Conservation (phyloP, 257 asterid species). For the Euphrasia confusa region DNA sequence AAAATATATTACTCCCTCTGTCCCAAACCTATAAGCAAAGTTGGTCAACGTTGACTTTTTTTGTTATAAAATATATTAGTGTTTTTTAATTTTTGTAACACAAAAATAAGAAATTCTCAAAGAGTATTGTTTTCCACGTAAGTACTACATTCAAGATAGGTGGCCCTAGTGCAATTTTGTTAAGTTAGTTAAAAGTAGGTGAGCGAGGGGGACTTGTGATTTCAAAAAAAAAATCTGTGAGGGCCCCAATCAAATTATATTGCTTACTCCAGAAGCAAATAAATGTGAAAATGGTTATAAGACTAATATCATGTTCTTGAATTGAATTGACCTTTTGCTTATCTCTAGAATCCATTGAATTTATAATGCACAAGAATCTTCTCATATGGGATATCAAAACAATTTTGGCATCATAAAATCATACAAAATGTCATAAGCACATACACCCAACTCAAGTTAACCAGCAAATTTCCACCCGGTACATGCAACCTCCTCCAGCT, state of each 20-base stretch:
- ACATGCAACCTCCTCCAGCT: constrained; percentile 5
- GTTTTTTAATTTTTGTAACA: no score
- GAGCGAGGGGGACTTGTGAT: background rate
- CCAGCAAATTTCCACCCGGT: background rate
- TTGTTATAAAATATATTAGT: no score
- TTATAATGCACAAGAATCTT: background rate
- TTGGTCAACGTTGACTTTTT: no score
- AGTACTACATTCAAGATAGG: background rate
- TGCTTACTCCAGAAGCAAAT: constrained; percentile 3
- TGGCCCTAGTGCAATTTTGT: background rate
- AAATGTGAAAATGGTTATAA: background rate
- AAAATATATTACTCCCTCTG: no score
- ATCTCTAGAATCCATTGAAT: constrained; percentile 19
- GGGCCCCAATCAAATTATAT: background rate
- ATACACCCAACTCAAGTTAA: background rate
- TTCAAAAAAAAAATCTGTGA: background rate
- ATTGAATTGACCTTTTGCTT: constrained; percentile 8
- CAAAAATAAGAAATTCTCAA: no score
- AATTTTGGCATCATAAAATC: no score
- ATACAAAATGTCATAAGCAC: background rate
- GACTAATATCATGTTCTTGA: background rate
- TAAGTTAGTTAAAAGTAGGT: background rate
- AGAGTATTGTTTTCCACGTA: no score
- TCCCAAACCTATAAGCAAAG: no score
- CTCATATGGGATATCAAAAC: no score